A percentile compares a stretch with the other conserved stretches of the same genome.
Conservation (phyloP, 805 yeast species). For the Wickerhamiella hasegawae region DNA sequence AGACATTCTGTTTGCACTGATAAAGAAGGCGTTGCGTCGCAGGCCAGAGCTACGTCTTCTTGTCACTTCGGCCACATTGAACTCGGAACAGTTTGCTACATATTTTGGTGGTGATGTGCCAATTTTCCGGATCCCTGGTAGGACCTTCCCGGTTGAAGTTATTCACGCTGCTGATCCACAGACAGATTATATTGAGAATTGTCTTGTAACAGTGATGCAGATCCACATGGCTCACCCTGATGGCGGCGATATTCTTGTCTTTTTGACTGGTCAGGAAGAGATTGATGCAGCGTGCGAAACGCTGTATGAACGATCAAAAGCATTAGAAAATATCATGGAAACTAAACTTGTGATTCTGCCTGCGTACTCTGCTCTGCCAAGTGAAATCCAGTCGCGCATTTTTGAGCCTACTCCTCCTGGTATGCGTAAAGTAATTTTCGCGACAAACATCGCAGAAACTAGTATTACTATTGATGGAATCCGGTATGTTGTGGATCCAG, state of each 20-base stretch:
- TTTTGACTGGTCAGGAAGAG: constrained; percentile 92
- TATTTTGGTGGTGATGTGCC: constrained; percentile 68
- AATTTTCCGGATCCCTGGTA: constrained; percentile 76
- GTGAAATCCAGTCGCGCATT: constrained; percentile 63
- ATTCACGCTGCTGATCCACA: constrained; percentile 77
- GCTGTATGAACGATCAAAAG: constrained; percentile 45
- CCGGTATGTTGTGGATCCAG: constrained; percentile 85
- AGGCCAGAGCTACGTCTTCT: constrained; percentile 60
- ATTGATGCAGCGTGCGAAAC: constrained; percentile 75
- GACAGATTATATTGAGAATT: constrained; percentile 79
- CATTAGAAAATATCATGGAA: constrained; percentile 41
- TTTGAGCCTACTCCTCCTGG: constrained; percentile 77
- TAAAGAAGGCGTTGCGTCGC: constrained; percentile 48
- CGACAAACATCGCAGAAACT: constrained; percentile 95
- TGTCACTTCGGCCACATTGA: constrained; percentile 89
- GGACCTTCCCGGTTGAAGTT: constrained; percentile 83
- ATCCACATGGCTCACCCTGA: constrained; percentile 55
- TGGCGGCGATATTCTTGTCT: constrained; percentile 67
- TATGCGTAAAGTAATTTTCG: constrained; percentile 73
- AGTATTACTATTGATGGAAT: constrained; percentile 95
- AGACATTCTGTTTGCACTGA: constrained; percentile 61
- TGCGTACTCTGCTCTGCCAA: constrained; percentile 80
- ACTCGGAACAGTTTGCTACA: constrained; percentile 70
- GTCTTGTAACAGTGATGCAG: constrained; percentile 72
- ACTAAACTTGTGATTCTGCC: constrained; percentile 58